Evolutionary conservation across 306 rosid species (phyloP).

Genomic region (Aeschynomene evenia): DNA sequence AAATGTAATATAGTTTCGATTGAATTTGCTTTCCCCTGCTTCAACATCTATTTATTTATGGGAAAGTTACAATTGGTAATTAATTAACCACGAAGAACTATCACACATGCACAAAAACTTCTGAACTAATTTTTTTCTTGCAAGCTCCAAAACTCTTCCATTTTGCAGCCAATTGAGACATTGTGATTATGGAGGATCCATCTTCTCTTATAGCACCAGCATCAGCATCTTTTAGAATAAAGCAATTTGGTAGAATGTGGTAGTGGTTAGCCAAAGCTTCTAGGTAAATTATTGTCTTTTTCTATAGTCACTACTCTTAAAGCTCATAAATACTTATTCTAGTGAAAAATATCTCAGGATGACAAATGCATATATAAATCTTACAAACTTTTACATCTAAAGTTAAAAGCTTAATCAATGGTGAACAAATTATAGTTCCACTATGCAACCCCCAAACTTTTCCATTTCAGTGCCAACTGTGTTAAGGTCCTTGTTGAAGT

Average conservation of each 20-base stretch:
- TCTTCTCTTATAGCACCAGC: neutral
- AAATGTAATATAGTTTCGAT: too few relatives aligned
- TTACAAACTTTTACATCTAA: neutral
- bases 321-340: too few relatives aligned
- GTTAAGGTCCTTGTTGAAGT: conserved; percentile 24
- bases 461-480: conserved; percentile 28
- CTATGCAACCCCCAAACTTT: neutral
- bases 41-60: too few relatives aligned
- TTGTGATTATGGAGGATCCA: conserved; percentile 33
- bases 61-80: too few relatives aligned
- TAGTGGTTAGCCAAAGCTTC: neutral
- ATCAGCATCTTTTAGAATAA: neutral
- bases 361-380: neutral
- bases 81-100: too few relatives aligned
- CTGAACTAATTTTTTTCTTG: too few relatives aligned
- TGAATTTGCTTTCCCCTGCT: too few relatives aligned
- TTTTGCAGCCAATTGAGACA: conserved; percentile 30
- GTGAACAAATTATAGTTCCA: neutral
- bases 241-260: neutral
- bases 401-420: neutral
- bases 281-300: neutral
- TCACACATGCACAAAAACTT: too few relatives aligned
- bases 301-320: neutral
- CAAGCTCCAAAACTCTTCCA: neutral
- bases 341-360: neutral